Evolutionary conservation across 1,284 basidiomycete species (phyloP).

Genomic region (Gomphus bonarii): DNA sequence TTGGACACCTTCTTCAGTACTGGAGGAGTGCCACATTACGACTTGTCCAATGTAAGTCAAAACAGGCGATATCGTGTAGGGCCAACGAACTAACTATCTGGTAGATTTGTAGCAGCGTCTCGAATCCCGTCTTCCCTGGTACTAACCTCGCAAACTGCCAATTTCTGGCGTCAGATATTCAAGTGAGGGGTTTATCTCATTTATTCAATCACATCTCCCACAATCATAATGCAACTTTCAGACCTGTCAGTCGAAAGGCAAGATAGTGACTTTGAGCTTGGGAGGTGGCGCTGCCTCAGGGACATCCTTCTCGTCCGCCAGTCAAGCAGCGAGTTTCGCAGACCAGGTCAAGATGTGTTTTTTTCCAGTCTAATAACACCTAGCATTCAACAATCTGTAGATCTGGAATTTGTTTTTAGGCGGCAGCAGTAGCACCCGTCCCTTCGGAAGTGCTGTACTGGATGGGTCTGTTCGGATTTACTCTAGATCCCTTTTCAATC

Average conservation of each 20-base stretch:
- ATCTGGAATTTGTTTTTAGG: conserved; percentile 19
- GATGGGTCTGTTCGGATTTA: conserved; percentile 13
- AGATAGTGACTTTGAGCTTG: conserved; percentile 48
- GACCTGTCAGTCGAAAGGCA: conserved; percentile 50
- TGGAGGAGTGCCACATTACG: conserved; percentile 47
- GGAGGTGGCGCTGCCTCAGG: conserved; percentile 25
- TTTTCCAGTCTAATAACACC: background rate
- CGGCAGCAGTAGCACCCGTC: conserved; percentile 15
- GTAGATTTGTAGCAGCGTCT: background rate
- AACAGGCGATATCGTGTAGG: conserved; percentile 7
- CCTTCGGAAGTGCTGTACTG: conserved; percentile 17
- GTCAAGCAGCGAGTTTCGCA: conserved; percentile 14
- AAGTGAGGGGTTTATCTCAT: background rate
- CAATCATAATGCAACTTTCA: background rate
- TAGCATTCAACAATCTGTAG: background rate
- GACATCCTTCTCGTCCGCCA: conserved; percentile 12
- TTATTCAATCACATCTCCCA: background rate
- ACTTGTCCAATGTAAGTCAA: conserved; percentile 46
- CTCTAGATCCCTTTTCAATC: background rate
- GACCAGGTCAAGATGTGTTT: conserved; percentile 7
- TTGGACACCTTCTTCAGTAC: conserved; percentile 48
- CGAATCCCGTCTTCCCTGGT: conserved; percentile 11
- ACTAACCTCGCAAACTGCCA: conserved; percentile 14
- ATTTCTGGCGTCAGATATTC: conserved; percentile 11
- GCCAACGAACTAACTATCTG: background rate